Percentiles rank a stretch among this genome's conserved stretches.
phyloP scores from a whole-genome alignment of 163 green algal genomes.

The Coccomyxa subellipsoidea region DNA sequence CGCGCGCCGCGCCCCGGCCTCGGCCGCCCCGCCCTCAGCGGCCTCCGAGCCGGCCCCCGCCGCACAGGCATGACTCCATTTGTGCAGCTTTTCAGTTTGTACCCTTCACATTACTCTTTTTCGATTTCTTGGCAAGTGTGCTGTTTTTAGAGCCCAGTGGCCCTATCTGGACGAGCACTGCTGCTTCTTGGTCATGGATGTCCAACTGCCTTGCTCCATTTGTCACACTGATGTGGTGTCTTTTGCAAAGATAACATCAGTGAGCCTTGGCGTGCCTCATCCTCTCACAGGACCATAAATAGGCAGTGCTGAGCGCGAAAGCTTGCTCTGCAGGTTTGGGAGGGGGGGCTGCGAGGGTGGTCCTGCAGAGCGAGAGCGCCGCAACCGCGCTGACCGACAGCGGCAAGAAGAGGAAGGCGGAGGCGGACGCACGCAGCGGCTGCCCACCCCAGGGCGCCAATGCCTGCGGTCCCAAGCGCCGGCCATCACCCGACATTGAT shows the following conservation, averaged over 20 bases:
- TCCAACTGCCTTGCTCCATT: neutral
- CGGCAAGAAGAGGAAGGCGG: slow-evolving; percentile 46
- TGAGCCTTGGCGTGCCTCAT: too few relatives aligned
- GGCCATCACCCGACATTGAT: slow-evolving; percentile 18
- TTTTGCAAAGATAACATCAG: too few relatives aligned
- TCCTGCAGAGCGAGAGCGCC: neutral
- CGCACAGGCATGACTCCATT: neutral
- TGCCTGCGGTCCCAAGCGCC: slow-evolving; percentile 29
- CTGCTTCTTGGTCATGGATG: too few relatives aligned
- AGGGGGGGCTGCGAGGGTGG: neutral
- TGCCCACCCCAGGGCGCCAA: neutral
- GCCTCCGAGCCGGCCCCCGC: neutral
- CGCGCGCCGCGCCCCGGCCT: neutral
- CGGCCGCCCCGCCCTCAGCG: neutral
- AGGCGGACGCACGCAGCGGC: slow-evolving; percentile 21
- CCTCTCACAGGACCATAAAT: too few relatives aligned
- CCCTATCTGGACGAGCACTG: too few relatives aligned
- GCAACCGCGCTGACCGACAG: slow-evolving; percentile 12
- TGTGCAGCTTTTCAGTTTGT: too few relatives aligned
- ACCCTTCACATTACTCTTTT: neutral
- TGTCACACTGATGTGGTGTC: neutral
- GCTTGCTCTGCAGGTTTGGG: slow-evolving; percentile 2
- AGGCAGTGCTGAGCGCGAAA: too few relatives aligned
- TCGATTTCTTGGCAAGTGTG: neutral
- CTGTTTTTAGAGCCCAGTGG: neutral